Percentiles rank a stretch among this genome's conserved stretches.
These are phyloP conservation scores for Phytophthora uliginosa DNA, from an alignment of 352 stramenopile species.

Conservation along the genomic window DNA sequence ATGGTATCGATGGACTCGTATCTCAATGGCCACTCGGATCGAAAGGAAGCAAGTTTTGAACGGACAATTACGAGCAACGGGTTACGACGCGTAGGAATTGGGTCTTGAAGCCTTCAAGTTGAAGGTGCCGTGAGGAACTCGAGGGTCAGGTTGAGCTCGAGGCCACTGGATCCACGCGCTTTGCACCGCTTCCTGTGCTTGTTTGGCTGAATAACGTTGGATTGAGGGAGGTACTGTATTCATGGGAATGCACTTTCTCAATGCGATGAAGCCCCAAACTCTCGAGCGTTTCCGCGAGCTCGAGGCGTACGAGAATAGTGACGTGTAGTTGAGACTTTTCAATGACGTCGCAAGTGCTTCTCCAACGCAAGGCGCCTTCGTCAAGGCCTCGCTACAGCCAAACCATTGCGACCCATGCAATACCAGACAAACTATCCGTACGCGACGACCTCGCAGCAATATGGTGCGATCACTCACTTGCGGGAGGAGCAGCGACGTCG, in stretches of 20 bases:
- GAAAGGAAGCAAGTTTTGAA: neutral
- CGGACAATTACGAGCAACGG: neutral
- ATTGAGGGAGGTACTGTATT: neutral
- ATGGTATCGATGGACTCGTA: neutral
- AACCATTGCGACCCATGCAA: conserved; percentile 28
- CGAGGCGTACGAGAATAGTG: conserved; percentile 32
- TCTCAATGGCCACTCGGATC: neutral
- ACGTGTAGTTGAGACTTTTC: neutral
- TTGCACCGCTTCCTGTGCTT: neutral
- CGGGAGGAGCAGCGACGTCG: conserved; percentile 66
- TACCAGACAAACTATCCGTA: conserved; percentile 41
- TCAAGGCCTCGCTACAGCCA: neutral
- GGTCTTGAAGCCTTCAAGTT: no score
- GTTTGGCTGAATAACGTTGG: no score
- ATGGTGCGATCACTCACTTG: conserved; percentile 29
- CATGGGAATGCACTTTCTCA: neutral
- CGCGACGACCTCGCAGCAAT: conserved; percentile 34
- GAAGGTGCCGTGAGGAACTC: no score
- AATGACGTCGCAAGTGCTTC: conserved; percentile 6
- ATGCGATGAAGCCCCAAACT: conserved; percentile 12
- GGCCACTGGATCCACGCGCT: no score
- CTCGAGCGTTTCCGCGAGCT: conserved; percentile 3
- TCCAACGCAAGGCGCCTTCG: neutral
- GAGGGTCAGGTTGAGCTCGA: neutral
- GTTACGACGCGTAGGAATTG: no score